Conservation (phyloP, 2,329 filamentous ascomycete genomes). For the Colletotrichum filicis region DNA sequence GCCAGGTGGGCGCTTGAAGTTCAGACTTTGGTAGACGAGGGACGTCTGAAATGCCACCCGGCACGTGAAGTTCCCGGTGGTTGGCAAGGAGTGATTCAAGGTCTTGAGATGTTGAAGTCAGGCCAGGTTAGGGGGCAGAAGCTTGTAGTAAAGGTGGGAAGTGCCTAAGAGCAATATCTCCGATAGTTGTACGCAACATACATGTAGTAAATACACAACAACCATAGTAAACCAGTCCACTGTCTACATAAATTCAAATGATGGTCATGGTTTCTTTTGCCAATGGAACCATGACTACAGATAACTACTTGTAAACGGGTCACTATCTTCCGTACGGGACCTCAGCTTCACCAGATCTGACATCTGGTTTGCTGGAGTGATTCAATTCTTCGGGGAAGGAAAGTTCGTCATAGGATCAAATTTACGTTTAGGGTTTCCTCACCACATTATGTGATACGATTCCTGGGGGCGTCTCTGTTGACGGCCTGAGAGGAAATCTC, state of each 20-base stretch:
- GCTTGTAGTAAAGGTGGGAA: conserved; percentile 1
- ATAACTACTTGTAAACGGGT: too few relatives aligned
- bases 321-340: too few relatives aligned
- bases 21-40: conserved; percentile 21
- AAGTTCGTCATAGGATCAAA: too few relatives aligned
- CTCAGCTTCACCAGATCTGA: too few relatives aligned
- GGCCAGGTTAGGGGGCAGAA: conserved; percentile 6
- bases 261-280: not conserved
- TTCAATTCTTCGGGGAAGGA: too few relatives aligned
- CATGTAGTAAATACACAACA: not conserved
- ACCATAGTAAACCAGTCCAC: not conserved
- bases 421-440: not conserved
- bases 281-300: not conserved
- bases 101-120: not conserved
- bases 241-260: too few relatives aligned
- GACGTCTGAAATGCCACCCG: conserved; percentile 9
- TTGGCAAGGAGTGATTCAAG: not conserved
- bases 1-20: conserved; percentile 29
- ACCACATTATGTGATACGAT: not conserved
- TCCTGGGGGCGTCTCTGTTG: not conserved
- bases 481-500: not conserved
- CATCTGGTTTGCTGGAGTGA: too few relatives aligned
- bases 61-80: conserved; percentile 4
- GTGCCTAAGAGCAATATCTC: not conserved
- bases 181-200: not conserved